These are phyloP conservation scores for Ophiocordyceps camponoti-floridani DNA, from an alignment of 2,329 filamentous ascomycete genomes.

Conservation along the genomic window DNA sequence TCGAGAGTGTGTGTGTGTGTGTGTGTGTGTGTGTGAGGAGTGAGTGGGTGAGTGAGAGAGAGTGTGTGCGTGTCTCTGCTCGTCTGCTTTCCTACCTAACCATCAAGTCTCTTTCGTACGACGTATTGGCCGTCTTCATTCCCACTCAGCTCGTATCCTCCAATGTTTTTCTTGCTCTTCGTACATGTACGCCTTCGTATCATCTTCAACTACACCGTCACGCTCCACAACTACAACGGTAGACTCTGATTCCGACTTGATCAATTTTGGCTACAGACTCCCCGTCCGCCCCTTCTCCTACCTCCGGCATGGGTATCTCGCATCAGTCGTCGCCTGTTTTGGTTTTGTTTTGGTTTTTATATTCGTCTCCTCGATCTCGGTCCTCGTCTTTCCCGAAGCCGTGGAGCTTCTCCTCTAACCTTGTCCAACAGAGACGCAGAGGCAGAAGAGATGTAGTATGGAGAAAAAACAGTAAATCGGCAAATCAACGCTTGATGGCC, in stretches of 20 bases:
- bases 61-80: too few species aligned
- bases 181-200: too few species aligned
- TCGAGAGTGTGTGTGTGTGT: too few species aligned
- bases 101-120: too few species aligned
- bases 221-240: neutral
- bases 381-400: neutral
- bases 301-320: neutral
- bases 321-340: neutral
- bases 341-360: neutral
- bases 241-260: too few species aligned
- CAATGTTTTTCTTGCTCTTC: too few species aligned
- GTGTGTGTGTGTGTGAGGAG: too few species aligned
- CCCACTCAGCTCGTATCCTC: too few species aligned
- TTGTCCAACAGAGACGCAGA: neutral
- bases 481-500: conserved; percentile 12
- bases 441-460: neutral
- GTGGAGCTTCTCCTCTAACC: neutral
- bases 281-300: neutral
- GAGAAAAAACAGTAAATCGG: neutral
- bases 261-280: neutral
- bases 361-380: neutral
- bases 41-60: too few species aligned
- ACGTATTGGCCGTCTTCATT: too few species aligned
- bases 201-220: too few species aligned
- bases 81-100: too few species aligned